phyloP scores from a whole-genome alignment of 2,329 filamentous ascomycete species.

The Penicillium psychrosexuale region DNA sequence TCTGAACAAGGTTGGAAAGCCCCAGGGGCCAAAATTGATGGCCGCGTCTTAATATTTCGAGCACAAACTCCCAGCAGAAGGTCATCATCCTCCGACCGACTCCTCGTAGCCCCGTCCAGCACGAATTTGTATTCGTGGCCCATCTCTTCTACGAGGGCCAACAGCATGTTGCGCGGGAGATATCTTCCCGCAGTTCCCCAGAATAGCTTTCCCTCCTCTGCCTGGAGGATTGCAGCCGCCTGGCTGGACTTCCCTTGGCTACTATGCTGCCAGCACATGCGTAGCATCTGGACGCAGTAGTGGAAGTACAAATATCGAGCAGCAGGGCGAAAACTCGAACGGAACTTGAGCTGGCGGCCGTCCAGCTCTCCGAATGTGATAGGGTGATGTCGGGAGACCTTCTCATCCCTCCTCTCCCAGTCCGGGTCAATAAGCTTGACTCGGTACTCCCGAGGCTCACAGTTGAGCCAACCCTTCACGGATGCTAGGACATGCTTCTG shows the following conservation, averaged over 20 bases:
- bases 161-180: conserved; percentile 4
- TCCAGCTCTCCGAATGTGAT: conserved; percentile 11
- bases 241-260: background rate
- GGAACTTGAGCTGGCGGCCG: conserved; percentile 10
- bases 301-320: conserved; percentile 23
- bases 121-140: background rate
- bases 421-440: background rate
- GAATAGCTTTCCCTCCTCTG: conserved; percentile 9
- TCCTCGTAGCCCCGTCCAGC: background rate
- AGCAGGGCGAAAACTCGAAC: conserved; percentile 9
- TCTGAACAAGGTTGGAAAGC: too few relatives aligned
- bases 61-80: too few relatives aligned
- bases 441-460: background rate
- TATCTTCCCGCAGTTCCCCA: conserved; percentile 17
- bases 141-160: background rate
- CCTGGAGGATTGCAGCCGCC: background rate
- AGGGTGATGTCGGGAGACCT: background rate
- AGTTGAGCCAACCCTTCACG: background rate
- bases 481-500: background rate
- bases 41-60: too few relatives aligned
- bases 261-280: conserved; percentile 14
- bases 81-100: too few relatives aligned
- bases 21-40: too few relatives aligned
- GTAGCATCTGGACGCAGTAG: conserved; percentile 18
- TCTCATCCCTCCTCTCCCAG: background rate